phyloP scores from a whole-genome alignment of 2,329 filamentous ascomycete species.

The Diaporthe helianthi region DNA sequence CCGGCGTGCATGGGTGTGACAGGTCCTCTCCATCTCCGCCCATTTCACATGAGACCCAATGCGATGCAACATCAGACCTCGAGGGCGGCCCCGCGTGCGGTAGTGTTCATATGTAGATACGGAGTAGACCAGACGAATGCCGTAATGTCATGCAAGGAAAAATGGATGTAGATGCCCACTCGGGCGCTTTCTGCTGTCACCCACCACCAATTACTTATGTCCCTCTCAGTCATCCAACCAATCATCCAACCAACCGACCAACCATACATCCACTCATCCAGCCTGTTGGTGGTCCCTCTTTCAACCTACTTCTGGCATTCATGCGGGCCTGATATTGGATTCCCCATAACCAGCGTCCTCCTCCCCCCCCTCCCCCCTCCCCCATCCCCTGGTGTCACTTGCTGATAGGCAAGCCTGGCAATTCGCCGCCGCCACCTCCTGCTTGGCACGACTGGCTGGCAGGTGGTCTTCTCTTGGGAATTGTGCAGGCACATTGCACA shows the following conservation, averaged over 20 bases:
- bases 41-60: slow-evolving; percentile 24
- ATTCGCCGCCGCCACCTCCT: slow-evolving; percentile 8
- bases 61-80: slow-evolving; percentile 6
- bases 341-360: neutral
- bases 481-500: slow-evolving; percentile 2
- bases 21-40: neutral
- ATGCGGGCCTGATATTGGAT: slow-evolving; percentile 16
- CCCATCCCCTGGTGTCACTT: neutral
- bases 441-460: slow-evolving; percentile 21
- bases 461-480: slow-evolving; percentile 3
- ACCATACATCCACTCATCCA: neutral
- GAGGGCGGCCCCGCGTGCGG: slow-evolving; percentile 12
- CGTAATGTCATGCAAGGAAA: neutral
- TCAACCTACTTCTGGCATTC: neutral
- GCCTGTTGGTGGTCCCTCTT: neutral
- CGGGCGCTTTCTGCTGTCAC: neutral
- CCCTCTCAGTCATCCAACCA: too few species aligned
- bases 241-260: too few species aligned
- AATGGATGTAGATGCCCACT: neutral
- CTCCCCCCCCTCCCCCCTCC: too few species aligned
- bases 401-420: slow-evolving; percentile 9
- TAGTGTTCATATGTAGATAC: too few species aligned
- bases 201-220: neutral
- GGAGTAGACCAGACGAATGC: slow-evolving; percentile 16
- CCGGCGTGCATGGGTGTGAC: slow-evolving; percentile 13